A percentile compares a stretch with the other conserved stretches of the same genome.
These are phyloP conservation scores for Epichloe elymi DNA, from an alignment of 2,329 filamentous ascomycete species.

Conservation along the genomic window DNA sequence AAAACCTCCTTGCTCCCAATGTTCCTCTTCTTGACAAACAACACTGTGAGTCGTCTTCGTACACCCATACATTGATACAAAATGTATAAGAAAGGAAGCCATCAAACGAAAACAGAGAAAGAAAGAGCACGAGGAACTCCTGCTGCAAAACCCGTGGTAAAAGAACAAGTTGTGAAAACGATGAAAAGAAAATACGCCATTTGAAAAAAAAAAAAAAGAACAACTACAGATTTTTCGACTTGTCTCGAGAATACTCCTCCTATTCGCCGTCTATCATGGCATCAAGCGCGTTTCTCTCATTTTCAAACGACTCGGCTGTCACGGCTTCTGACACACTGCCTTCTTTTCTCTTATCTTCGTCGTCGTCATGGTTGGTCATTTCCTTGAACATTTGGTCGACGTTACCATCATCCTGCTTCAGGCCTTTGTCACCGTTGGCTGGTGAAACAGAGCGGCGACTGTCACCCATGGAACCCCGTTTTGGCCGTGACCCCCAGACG, in stretches of 20 bases:
- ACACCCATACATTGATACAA: conserved; percentile 1
- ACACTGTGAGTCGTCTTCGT: neutral
- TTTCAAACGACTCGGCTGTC: conserved; percentile 30
- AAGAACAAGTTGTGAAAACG: neutral
- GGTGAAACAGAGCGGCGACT: conserved; percentile 15
- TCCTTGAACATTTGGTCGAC: conserved; percentile 44
- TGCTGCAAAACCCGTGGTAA: neutral
- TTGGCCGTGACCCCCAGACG: conserved; percentile 26
- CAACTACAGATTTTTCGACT: neutral
- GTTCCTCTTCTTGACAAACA: neutral
- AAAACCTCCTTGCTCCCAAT: neutral
- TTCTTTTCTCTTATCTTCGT: conserved; percentile 26
- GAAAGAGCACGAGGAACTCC: neutral
- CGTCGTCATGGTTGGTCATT: conserved; percentile 39
- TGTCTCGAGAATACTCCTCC: neutral
- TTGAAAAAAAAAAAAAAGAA: neutral
- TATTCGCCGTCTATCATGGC: conserved; percentile 31
- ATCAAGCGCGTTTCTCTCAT: conserved; percentile 33
- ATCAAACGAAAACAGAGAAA: neutral
- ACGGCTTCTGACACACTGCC: conserved; percentile 17
- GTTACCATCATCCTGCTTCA: conserved; percentile 30
- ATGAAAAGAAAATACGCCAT: neutral
- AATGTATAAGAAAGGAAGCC: neutral
- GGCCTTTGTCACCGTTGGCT: conserved; percentile 16
- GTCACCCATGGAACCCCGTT: conserved; percentile 17